Percentiles rank a stretch among this genome's conserved stretches.
phyloP scores from a whole-genome alignment of 2,329 filamentous ascomycete genomes.

The Fusarium sp. region DNA sequence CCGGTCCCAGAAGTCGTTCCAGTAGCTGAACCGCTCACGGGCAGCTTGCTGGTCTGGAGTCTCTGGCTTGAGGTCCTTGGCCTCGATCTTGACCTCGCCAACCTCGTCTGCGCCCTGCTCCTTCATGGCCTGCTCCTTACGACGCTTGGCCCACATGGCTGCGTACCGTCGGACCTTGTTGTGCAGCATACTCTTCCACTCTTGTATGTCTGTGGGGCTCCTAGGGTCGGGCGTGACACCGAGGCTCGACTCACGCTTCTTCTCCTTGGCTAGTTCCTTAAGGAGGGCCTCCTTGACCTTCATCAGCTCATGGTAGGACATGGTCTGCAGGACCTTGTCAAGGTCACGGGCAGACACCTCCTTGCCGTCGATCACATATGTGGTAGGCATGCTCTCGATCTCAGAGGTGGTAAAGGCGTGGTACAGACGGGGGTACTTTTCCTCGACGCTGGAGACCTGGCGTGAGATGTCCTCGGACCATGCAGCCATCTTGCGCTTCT shows the following conservation, averaged over 20 bases:
- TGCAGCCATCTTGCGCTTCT: conserved; percentile 59
- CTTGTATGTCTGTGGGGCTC: conserved; percentile 5
- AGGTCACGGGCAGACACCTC: conserved; percentile 45
- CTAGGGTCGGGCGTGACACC: conserved; percentile 7
- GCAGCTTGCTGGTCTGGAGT: conserved; percentile 28
- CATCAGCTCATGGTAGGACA: conserved; percentile 48
- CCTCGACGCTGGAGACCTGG: conserved; percentile 53
- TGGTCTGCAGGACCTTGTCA: conserved; percentile 43
- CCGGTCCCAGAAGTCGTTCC: conserved; percentile 42
- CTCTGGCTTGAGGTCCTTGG: conserved; percentile 1
- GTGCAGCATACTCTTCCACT: conserved; percentile 38
- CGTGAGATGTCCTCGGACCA: conserved; percentile 62
- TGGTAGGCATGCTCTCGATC: conserved; percentile 43
- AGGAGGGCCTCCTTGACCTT: conserved; percentile 37
- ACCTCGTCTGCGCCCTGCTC: neutral
- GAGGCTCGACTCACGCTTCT: conserved; percentile 30
- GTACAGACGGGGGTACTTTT: conserved; percentile 54
- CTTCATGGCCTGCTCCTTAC: conserved; percentile 12
- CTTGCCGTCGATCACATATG: conserved; percentile 39
- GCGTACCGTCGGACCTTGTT: conserved; percentile 36
- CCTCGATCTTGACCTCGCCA: conserved; percentile 21
- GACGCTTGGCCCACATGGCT: conserved; percentile 34
- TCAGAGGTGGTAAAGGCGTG: conserved; percentile 54
- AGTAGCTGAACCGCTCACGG: conserved; percentile 35
- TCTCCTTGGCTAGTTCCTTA: conserved; percentile 34